A percentile compares a stretch with the other conserved stretches of the same genome.
phyloP scores from a whole-genome alignment of 495 filamentous ascomycete genomes.

The Aspergillus asperescens region DNA sequence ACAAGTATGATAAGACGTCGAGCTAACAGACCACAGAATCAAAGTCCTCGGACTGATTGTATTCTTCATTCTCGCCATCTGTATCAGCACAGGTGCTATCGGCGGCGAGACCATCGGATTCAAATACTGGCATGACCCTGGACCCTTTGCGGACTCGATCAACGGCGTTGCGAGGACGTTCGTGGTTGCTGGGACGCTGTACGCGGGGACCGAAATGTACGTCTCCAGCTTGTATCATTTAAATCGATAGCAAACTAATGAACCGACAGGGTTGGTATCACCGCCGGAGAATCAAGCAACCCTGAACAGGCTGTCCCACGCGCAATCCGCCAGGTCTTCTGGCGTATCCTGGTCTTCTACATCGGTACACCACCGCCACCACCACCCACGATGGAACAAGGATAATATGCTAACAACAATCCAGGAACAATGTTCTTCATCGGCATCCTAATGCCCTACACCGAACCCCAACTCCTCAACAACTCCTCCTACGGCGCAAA shows the following conservation, averaged over 20 bases:
- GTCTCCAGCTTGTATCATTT: background rate
- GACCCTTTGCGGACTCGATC: conserved; percentile 56
- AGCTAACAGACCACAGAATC: conserved; percentile 24
- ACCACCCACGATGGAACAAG: too few relatives aligned
- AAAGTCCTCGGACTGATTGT: conserved; percentile 57
- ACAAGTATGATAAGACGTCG: too few relatives aligned
- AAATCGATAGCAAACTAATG: too few relatives aligned
- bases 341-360: conserved; percentile 66
- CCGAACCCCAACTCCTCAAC: conserved; percentile 27
- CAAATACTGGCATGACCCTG: conserved; percentile 58
- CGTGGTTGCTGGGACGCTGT: conserved; percentile 64
- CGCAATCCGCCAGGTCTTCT: conserved; percentile 65
- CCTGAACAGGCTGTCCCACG: conserved; percentile 57
- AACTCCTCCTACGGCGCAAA: conserved; percentile 49
- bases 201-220: conserved; percentile 64
- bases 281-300: conserved; percentile 65
- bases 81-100: conserved; percentile 55
- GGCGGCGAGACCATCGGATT: conserved; percentile 52
- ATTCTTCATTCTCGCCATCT: conserved; percentile 56
- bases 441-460: conserved; percentile 57
- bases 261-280: conserved; percentile 50
- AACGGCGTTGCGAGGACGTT: conserved; percentile 53
- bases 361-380: conserved; percentile 42
- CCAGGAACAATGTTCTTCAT: conserved; percentile 59
- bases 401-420: background rate